These are phyloP conservation scores for Botryosphaeria dothidea DNA, from an alignment of 2,329 filamentous ascomycete species.

Conservation along the genomic window DNA sequence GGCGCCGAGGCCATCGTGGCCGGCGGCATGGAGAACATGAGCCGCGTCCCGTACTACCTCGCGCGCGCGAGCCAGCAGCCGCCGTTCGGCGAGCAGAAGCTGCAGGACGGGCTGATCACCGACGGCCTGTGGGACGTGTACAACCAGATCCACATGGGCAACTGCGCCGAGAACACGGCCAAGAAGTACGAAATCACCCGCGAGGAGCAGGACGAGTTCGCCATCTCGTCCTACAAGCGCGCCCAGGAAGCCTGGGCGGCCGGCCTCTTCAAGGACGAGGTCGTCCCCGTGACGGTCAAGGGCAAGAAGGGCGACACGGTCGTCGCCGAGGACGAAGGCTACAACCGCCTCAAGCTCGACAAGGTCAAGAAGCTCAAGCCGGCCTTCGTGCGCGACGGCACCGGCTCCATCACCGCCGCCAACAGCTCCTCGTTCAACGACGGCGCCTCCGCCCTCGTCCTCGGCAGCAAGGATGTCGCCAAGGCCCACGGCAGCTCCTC, in stretches of 20 bases:
- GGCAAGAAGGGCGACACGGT: conserved; percentile 76
- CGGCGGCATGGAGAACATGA: conserved; percentile 99
- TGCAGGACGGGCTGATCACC: conserved; percentile 91
- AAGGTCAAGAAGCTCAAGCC: conserved; percentile 87
- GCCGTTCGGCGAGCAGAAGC: conserved; percentile 80
- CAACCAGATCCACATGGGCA: conserved; percentile 96
- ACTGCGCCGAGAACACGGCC: conserved; percentile 91
- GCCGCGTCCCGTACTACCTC: conserved; percentile 86
- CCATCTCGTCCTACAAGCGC: conserved; percentile 84
- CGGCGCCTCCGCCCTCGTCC: conserved; percentile 84
- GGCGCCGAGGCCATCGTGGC: conserved; percentile 86
- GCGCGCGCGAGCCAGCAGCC: conserved; percentile 79
- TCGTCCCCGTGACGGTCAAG: conserved; percentile 83
- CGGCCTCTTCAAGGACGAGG: conserved; percentile 83
- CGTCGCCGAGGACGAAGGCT: conserved; percentile 84
- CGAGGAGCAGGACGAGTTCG: conserved; percentile 87
- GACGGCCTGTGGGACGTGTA: conserved; percentile 97
- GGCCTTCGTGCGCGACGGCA: conserved; percentile 85
- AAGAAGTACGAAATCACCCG: conserved; percentile 81
- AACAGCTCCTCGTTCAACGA: conserved; percentile 96
- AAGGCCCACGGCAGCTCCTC: conserved; percentile 76
- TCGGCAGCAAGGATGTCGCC: conserved; percentile 79
- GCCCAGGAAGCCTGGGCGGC: conserved; percentile 87
- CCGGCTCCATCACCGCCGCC: conserved; percentile 90
- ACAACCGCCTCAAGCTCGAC: conserved; percentile 80